These are phyloP conservation scores for Parasitella parasitica DNA, from an alignment of 371 early-diverging fungal species.

Conservation along the genomic window DNA sequence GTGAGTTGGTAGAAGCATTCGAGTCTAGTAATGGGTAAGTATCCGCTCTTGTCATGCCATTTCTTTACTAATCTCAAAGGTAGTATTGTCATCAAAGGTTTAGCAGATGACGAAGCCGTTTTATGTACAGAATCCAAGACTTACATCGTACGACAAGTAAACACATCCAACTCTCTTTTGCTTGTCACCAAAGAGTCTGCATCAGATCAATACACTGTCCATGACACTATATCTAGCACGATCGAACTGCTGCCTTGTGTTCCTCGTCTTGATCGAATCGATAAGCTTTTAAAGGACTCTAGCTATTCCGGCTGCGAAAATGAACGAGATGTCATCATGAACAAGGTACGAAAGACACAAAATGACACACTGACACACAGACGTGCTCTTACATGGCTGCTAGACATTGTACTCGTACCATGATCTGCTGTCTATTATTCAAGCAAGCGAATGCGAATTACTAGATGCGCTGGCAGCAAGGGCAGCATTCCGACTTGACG, in stretches of 20 bases:
- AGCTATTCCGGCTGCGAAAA: conserved; percentile 42
- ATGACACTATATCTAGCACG: conserved; percentile 38
- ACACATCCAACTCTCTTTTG: conserved; percentile 58
- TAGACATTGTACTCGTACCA: conserved; percentile 32
- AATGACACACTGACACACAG: too few species aligned
- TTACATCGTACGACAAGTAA: conserved; percentile 47
- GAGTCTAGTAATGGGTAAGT: conserved; percentile 26
- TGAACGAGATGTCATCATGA: conserved; percentile 13
- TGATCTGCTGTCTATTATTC: conserved; percentile 41
- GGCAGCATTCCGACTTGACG: conserved; percentile 43
- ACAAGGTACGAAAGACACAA: background rate
- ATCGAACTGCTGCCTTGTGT: conserved; percentile 47
- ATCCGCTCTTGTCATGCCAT: too few species aligned
- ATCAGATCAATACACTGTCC: conserved; percentile 12
- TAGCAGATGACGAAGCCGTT: conserved; percentile 57
- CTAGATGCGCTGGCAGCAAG: conserved; percentile 32
- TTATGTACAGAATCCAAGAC: conserved; percentile 54
- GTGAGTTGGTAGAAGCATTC: conserved; percentile 24
- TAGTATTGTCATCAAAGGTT: conserved; percentile 47
- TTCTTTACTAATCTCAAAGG: background rate
- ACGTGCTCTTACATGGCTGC: background rate
- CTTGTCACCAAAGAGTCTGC: conserved; percentile 13
- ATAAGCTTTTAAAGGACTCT: conserved; percentile 28
- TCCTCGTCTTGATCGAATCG: conserved; percentile 40
- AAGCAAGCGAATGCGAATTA: conserved; percentile 55